Percentiles rank a stretch among this genome's conserved stretches.
These are phyloP conservation scores for Chenopodium album DNA, from an alignment of 148 eudicot species.

Conservation along the genomic window DNA sequence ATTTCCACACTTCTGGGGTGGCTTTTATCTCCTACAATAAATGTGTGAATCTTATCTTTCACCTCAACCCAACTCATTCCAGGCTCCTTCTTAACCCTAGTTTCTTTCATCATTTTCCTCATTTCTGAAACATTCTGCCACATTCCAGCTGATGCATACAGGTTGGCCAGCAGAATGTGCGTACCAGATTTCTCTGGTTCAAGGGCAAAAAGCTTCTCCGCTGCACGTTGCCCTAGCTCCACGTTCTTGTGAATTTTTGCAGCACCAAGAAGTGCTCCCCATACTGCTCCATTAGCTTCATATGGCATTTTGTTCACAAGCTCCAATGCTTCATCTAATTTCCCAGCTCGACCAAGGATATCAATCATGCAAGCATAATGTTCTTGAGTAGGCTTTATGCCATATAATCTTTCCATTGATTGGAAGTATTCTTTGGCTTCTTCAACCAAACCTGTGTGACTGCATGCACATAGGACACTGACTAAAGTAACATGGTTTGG, in stretches of 20 bases:
- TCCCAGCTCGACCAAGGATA: conserved; percentile 65
- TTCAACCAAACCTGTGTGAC: conserved; percentile 62
- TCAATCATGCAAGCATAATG: conserved; percentile 83
- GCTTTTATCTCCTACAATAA: conserved; percentile 60
- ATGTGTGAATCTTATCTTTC: conserved; percentile 56
- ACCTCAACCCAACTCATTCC: conserved; percentile 82
- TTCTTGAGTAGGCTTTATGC: conserved; percentile 57
- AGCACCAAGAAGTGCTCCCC: conserved; percentile 83
- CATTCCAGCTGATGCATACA: conserved; percentile 70
- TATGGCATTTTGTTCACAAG: conserved; percentile 63
- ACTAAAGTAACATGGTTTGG: conserved; percentile 76
- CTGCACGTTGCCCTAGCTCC: conserved; percentile 61
- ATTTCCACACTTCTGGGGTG: conserved; percentile 59
- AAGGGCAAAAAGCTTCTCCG: conserved; percentile 47
- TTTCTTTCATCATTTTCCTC: conserved; percentile 59
- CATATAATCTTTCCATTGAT: conserved; percentile 46
- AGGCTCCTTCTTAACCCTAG: conserved; percentile 67
- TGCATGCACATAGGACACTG: conserved; percentile 66
- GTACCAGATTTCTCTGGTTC: conserved; percentile 73
- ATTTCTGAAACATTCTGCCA: conserved; percentile 62
- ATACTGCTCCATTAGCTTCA: conserved; percentile 59
- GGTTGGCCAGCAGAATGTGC: conserved; percentile 63
- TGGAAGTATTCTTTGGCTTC: conserved; percentile 55
- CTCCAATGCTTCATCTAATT: conserved; percentile 48
- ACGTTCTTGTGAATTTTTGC: conserved; percentile 64